Base-by-base conservation (phyloP, 805 yeast species). In the Huiozyma naganishii region DNA sequence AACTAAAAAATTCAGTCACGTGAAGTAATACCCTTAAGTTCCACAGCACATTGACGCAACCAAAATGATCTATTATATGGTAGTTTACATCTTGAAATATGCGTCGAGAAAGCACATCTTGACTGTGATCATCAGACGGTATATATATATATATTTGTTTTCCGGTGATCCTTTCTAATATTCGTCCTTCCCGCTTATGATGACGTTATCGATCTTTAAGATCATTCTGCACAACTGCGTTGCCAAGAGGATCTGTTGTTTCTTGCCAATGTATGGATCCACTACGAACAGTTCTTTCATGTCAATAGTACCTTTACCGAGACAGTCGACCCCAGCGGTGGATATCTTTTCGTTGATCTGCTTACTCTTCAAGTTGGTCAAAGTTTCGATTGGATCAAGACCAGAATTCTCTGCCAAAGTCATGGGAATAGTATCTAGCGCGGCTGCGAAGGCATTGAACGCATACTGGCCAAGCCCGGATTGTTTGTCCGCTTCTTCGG, bases 181-280 rank as follows among this genome's bases (percentile, higher is more conserved):
- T 49, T 76, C 85, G 58, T 83, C 90, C 60, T 80, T 81, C 38
- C 95, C 95, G 57, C 83, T 83, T 53, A 90, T 81, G 57, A 92
- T 92, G 47, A 92, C 98, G 64, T 90, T 90, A 66, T 92, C 94
- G 62, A 92, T 92, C 73, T 92, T 92, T 61, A 92, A 74, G 50
- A 92, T 88, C 98, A 92, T 92, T 70, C 98, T 79, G 45, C 97
- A 88, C 62, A 92, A 75, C 69, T 92, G 99, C 10, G 99, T 92
- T 40, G 98, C 98, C 64, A 92, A 74, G 61, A 86, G 69, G 52
- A 92, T 75, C 68, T 92, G 99, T 66, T 92, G 97, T 65, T 86
- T 88, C 73, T 92, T 92, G 58, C 98, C 97, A 55, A 92, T 89
- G 62, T 87, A 78, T 44, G 99, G 97, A 65, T 92, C 98, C 54